phyloP scores from a whole-genome alignment of 164 flowering plant species.

The Warburgia ugandensis region DNA sequence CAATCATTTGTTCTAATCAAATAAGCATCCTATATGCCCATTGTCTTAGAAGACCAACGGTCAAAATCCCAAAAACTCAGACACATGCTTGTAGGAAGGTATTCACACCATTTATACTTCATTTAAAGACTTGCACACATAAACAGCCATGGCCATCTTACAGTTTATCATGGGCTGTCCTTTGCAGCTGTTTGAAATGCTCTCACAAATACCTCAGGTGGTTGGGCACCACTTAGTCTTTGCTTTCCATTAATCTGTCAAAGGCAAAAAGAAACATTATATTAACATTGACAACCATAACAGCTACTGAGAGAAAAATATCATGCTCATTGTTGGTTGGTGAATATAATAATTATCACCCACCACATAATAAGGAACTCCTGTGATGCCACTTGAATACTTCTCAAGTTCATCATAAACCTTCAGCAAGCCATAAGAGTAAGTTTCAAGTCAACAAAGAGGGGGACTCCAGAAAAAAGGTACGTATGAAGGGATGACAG shows the following conservation, averaged over 20 bases:
- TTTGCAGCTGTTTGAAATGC: slow-evolving; percentile 57
- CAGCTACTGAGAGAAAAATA: too few species aligned
- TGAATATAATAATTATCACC: slow-evolving; percentile 10
- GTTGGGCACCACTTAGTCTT: slow-evolving; percentile 74
- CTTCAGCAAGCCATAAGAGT: slow-evolving; percentile 25
- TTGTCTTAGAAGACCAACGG: too few species aligned
- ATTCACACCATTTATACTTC: too few species aligned
- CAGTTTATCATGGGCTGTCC: slow-evolving; percentile 1
- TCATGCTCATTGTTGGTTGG: too few species aligned
- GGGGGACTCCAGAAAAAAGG: background rate
- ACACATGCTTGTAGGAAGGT: too few species aligned
- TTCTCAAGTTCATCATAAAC: slow-evolving; percentile 59
- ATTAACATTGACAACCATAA: too few species aligned
- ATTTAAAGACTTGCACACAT: too few species aligned
- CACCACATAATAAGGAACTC: slow-evolving; percentile 82
- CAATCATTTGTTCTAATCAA: too few species aligned
- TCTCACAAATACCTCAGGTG: slow-evolving; percentile 65
- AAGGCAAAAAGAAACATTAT: too few species aligned
- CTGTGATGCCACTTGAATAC: slow-evolving; percentile 45
- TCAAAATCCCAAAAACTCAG: too few species aligned
- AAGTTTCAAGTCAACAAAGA: background rate
- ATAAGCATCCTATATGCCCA: too few species aligned
- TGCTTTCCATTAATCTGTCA: slow-evolving; percentile 71
- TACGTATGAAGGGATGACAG: background rate
- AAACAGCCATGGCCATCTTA: background rate